phyloP scores from a whole-genome alignment of 2,329 filamentous ascomycete species.

The Colletotrichum lupini region DNA sequence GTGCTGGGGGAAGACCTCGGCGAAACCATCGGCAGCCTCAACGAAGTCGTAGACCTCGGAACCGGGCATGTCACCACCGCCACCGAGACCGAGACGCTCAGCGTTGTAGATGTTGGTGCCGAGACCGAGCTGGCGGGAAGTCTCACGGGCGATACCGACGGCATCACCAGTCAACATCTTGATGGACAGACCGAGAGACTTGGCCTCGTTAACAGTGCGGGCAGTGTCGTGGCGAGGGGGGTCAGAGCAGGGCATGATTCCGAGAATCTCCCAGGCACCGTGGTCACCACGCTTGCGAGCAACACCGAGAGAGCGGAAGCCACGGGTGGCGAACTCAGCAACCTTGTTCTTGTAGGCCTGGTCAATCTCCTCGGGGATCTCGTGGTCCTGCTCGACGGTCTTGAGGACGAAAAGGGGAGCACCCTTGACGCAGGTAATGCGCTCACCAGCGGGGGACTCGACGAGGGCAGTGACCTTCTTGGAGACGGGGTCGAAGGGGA shows the following conservation, averaged over 20 bases:
- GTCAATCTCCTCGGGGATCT: constrained; percentile 80
- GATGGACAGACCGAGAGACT: constrained; percentile 86
- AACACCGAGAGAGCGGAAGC: constrained; percentile 94
- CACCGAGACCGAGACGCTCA: constrained; percentile 89
- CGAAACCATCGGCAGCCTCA: constrained; percentile 93
- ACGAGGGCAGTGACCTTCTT: constrained; percentile 92
- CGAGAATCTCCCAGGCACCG: constrained; percentile 88
- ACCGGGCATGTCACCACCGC: constrained; percentile 91
- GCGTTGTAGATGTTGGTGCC: constrained; percentile 95
- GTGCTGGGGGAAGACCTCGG: constrained; percentile 94
- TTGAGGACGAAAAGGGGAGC: constrained; percentile 88
- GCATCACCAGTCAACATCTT: constrained; percentile 98
- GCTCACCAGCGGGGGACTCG: constrained; percentile 84
- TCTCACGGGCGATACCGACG: constrained; percentile 92
- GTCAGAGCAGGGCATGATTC: constrained; percentile 95
- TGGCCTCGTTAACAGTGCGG: constrained; percentile 90
- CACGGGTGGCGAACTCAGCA: constrained; percentile 83
- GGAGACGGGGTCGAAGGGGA: constrained; percentile 91
- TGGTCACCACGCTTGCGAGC: constrained; percentile 84
- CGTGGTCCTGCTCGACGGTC: constrained; percentile 87
- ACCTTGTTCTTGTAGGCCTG: constrained; percentile 93
- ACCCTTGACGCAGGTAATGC: constrained; percentile 90
- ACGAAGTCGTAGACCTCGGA: constrained; percentile 97
- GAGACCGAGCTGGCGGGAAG: constrained; percentile 89
- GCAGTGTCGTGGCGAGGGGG: constrained; percentile 91